These are phyloP conservation scores for Aspergillus kassunensis DNA, from an alignment of 495 filamentous ascomycete genomes.

Conservation along the genomic window DNA sequence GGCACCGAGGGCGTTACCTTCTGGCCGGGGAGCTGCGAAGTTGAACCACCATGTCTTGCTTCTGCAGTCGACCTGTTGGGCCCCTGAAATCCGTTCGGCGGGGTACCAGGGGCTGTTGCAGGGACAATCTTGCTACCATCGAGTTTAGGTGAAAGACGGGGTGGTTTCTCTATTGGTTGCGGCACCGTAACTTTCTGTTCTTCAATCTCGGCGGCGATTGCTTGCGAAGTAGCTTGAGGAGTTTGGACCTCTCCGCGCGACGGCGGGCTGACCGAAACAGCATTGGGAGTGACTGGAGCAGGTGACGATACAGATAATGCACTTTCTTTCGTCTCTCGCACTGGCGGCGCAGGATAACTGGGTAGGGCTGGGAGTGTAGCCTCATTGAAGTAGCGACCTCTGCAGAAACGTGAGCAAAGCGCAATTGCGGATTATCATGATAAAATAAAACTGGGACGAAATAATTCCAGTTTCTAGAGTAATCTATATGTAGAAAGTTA, in stretches of 20 bases:
- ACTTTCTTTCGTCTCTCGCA: slow-evolving; percentile 26
- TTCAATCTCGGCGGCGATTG: slow-evolving; percentile 20
- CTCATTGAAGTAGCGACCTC: slow-evolving; percentile 69
- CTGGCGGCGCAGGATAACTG: slow-evolving; percentile 37
- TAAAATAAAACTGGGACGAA: slow-evolving; percentile 12
- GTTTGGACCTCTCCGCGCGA: slow-evolving; percentile 18
- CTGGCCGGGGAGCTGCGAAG: slow-evolving; percentile 11
- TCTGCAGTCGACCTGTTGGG: slow-evolving; percentile 7
- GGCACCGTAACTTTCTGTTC: slow-evolving; percentile 16
- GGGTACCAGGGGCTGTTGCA: slow-evolving; percentile 14
- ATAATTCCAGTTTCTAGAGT: background rate
- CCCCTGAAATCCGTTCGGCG: slow-evolving; percentile 13
- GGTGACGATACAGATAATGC: slow-evolving; percentile 17
- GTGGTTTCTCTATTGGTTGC: slow-evolving; percentile 6
- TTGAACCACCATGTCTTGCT: slow-evolving; percentile 11
- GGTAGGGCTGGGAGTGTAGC: slow-evolving; percentile 60
- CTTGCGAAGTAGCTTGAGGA: slow-evolving; percentile 10
- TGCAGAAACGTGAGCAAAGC: slow-evolving; percentile 38
- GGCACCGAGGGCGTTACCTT: slow-evolving; percentile 18
- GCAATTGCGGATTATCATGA: slow-evolving; percentile 12
- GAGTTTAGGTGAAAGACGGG: slow-evolving; percentile 2
- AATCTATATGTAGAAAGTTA: slow-evolving; percentile 21
- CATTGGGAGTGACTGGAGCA: slow-evolving; percentile 16
- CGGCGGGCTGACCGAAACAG: slow-evolving; percentile 18
- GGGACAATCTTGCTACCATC: slow-evolving; percentile 7